Base-by-base conservation (phyloP, 1,284 basidiomycete species). In the Abortiporus biennis region DNA sequence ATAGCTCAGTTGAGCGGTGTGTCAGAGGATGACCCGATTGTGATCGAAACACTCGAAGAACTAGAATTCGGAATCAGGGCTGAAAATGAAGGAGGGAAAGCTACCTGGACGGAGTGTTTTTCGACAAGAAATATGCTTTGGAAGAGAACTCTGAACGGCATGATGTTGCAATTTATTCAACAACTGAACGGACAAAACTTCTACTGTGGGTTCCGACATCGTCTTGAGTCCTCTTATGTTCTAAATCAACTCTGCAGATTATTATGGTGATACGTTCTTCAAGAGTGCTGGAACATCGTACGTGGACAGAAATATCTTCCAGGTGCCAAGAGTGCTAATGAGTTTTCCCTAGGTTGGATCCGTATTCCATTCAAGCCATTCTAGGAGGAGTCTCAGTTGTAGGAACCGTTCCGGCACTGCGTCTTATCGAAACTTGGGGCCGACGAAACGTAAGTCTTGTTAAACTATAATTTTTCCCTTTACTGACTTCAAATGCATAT, bases 211-310 rank as follows among this genome's bases (percentile, higher is more conserved):
- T 56, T 1, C 15, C 20, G 4, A 33, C 27, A 35, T n/a, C 20
- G 27, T 15, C 37, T 6, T 38, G 30, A 17, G 20, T 20, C 17
- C 33, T 20, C 4, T 2, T 1, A 6, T 13, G 15, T 12, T 12
- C 9, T 20, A 13, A 17, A 9, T 6, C 8, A 15, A 5, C 6
- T 3, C 2, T 19, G 15, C 43, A 83, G 80, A 85, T 57, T 85
- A 85, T 57, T 88, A 85, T 54, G 86, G 85, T 8, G 85, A 89
- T 44, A 85, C 82, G 0, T 91, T 92, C 71, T 91, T 91, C 70
- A 67, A 85, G 57, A 79, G 73, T 46, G 82, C 86, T 9, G 79
- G 81, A 31, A 83, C 84, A 6, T 54, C 67, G 74, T 78, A 54
- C 49, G 71, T 47, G 31, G 36, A 12, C 8, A 13, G 12, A 38